Evolutionary conservation across 805 yeast genomes (phyloP).

Genomic region (Candida ficus): DNA sequence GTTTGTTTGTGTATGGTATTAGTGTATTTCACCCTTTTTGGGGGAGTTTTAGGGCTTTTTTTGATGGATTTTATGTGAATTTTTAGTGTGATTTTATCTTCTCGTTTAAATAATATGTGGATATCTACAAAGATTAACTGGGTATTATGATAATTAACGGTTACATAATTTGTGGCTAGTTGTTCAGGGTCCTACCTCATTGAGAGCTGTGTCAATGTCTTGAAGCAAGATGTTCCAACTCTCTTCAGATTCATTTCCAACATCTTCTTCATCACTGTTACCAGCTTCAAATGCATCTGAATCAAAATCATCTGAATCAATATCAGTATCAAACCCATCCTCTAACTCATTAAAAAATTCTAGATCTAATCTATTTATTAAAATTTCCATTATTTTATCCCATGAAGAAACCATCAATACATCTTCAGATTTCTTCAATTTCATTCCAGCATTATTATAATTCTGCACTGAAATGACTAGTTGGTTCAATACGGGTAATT

Average conservation of each 20-base stretch:
- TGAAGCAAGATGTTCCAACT: conserved; percentile 20
- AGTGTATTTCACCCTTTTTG: too few relatives aligned
- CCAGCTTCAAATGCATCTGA: conserved; percentile 8
- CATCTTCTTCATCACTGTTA: conserved; percentile 3
- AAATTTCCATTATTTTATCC: conserved; percentile 25
- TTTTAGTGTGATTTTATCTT: too few relatives aligned
- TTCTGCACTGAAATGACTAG: conserved; percentile 11
- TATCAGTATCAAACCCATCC: conserved; percentile 1
- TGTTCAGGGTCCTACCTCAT: conserved; percentile 4
- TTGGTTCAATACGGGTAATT: conserved; percentile 13
- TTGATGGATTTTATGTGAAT: too few relatives aligned
- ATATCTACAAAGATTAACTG: too few relatives aligned
- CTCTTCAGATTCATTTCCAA: conserved; percentile 13
- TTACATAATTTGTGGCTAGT: too few relatives aligned
- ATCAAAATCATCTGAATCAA: conserved; percentile 8
- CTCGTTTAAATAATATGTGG: too few relatives aligned
- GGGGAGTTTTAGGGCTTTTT: too few relatives aligned
- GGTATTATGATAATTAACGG: too few relatives aligned
- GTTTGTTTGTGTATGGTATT: too few relatives aligned
- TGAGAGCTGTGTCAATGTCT: conserved; percentile 23
- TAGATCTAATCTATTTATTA: conserved; percentile 14
- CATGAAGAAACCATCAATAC: too few relatives aligned
- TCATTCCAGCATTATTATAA: too few relatives aligned
- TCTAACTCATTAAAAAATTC: conserved; percentile 8
- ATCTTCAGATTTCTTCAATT: too few relatives aligned